A percentile compares a stretch with the other conserved stretches of the same genome.
phyloP scores from a whole-genome alignment of 257 asterid genomes.

The Euphrasia confusa region DNA sequence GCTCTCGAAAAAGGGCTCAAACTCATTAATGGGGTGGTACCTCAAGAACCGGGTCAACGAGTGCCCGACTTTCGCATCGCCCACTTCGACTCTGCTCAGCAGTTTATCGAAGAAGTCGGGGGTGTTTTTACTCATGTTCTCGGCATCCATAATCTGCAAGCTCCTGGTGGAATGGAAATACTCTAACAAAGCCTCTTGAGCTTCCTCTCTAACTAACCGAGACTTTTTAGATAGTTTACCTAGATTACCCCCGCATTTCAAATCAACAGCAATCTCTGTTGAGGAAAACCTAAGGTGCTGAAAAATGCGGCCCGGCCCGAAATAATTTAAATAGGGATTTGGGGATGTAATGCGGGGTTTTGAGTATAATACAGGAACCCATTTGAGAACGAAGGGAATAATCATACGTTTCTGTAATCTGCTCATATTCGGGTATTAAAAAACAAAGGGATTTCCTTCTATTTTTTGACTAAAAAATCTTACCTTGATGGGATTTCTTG shows the following conservation, averaged over 20 bases:
- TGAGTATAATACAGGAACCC: conserved; percentile 31
- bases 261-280: conserved; percentile 24
- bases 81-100: conserved; percentile 35
- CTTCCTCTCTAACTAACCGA: conserved; percentile 39
- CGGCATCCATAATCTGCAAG: conserved; percentile 64
- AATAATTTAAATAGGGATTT: conserved; percentile 29
- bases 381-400: conserved; percentile 28
- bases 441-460: background rate
- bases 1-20: conserved; percentile 86
- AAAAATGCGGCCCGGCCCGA: conserved; percentile 30
- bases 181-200: conserved; percentile 59
- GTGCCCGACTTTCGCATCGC: conserved; percentile 31
- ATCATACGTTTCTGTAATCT: conserved; percentile 35
- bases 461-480: conserved; percentile 1
- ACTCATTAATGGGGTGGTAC: conserved; percentile 83
- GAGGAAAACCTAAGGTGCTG: conserved; percentile 34
- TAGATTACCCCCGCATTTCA: conserved; percentile 12
- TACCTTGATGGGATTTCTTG: conserved; percentile 24
- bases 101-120: conserved; percentile 50
- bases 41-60: conserved; percentile 53
- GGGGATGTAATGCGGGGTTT: conserved; percentile 25
- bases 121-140: conserved; percentile 60
- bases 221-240: conserved; percentile 23
- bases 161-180: conserved; percentile 73
- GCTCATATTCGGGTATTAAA: conserved; percentile 30